Base-by-base conservation (phyloP, 345 rosid species). In the Triadica sebifera region DNA sequence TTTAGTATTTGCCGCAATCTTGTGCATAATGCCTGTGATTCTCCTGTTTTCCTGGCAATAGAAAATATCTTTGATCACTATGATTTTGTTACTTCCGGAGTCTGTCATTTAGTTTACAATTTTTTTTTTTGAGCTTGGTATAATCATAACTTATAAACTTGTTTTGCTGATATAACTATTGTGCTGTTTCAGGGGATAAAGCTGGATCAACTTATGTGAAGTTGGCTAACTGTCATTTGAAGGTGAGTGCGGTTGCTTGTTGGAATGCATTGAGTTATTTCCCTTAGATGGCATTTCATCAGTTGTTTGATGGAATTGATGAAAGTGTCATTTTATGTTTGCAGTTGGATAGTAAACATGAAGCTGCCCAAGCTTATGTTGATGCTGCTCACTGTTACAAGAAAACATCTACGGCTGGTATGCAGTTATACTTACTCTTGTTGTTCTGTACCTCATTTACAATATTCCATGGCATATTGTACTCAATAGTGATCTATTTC, bases 331-430 rank as follows among this genome's bases (percentile, higher is more conserved):
- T 2, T 46, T 19, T 79, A 8, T 70, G 62, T 79, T 11, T 84
- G 65, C 83, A 91, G 98, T 76, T 87, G 73, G 94, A 91, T 55
- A 89, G 96, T 91, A 89, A 89, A 72, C 96, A 93, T 72, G 98
- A 93, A 85, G 90, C 90, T 73, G 96, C 96, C 45, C 88, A 87
- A 34, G 93, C 96, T 64, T 89, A 85, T 80, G 96, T 87, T 45
- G 94, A 91, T 76, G 98, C 96, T 82, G 94, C 91, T 76, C 91
- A 91, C 71, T 91, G 93, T 86, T 93, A 91, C 81, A 90, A 90
- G 90, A 93, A 90, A 79, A 88, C 87, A n/a, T 63, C 83, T 49
- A 77, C 89, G 47, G 91, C 66, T 74, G 98, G 98, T 91, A 86
- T 63, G 89, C 15, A 8, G 1, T 49, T 0, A 19, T 49, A 58